Conservation (phyloP, 1,139 yeast genomes). For the Zhuliangozyma blackwelliae region DNA sequence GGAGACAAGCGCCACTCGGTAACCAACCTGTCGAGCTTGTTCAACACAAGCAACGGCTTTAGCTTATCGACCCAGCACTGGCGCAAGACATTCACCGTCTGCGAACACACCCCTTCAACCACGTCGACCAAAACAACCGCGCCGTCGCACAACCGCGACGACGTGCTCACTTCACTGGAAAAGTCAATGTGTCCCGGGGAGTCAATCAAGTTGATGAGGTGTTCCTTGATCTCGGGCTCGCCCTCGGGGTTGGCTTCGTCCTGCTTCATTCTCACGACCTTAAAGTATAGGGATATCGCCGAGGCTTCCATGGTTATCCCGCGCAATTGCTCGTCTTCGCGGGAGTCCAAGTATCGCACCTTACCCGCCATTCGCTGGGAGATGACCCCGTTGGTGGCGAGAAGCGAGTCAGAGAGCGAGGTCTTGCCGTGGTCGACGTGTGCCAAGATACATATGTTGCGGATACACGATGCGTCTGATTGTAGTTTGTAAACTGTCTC, state of each 20-base stretch:
- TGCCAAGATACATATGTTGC: slow-evolving; percentile 93
- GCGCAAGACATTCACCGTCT: slow-evolving; percentile 88
- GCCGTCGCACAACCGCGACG: slow-evolving; percentile 94
- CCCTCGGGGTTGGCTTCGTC: slow-evolving; percentile 28
- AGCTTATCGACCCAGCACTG: slow-evolving; percentile 95
- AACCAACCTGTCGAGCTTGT: slow-evolving; percentile 85
- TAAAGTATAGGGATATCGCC: slow-evolving; percentile 84
- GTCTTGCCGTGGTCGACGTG: slow-evolving; percentile 99
- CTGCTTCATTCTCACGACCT: slow-evolving; percentile 46
- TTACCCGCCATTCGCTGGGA: slow-evolving; percentile 95
- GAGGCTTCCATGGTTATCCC: slow-evolving; percentile 98
- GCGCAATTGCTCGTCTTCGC: slow-evolving; percentile 93
- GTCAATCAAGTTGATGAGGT: slow-evolving; percentile 86
- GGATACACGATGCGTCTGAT: slow-evolving; percentile 59
- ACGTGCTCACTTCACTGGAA: slow-evolving; percentile 92
- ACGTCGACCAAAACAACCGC: slow-evolving; percentile 94
- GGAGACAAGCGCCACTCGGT: slow-evolving; percentile 81
- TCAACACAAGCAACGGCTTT: slow-evolving; percentile 85
- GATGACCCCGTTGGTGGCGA: slow-evolving; percentile 95
- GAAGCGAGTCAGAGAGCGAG: slow-evolving; percentile 82
- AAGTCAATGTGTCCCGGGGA: slow-evolving; percentile 99
- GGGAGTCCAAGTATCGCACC: slow-evolving; percentile 84
- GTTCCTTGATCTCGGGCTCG: slow-evolving; percentile 58
- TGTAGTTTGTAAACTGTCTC: slow-evolving; percentile 67
- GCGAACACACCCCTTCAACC: slow-evolving; percentile 97